Conservation (phyloP, 2,329 filamentous ascomycete genomes). For the Arthrocladium fulminans region DNA sequence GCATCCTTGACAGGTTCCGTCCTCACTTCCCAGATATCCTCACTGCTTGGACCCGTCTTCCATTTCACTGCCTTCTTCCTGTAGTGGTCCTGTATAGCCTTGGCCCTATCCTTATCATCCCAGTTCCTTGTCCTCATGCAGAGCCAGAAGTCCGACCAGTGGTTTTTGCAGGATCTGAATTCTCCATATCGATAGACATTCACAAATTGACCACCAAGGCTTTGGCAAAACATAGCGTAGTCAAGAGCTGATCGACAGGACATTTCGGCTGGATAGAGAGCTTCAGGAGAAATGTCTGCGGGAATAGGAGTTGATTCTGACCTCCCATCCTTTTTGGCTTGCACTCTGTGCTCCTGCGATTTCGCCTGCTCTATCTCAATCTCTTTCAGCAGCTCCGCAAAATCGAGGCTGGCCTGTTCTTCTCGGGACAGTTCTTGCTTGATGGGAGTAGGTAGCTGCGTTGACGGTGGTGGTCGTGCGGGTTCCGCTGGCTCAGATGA, state of each 20-base stretch:
- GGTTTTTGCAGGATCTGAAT: slow-evolving; percentile 67
- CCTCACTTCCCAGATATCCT: slow-evolving; percentile 81
- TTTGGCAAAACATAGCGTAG: slow-evolving; percentile 87
- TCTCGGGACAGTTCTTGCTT: slow-evolving; percentile 31
- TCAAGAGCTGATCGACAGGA: slow-evolving; percentile 88
- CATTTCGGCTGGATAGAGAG: slow-evolving; percentile 70
- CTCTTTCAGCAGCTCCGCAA: slow-evolving; percentile 45
- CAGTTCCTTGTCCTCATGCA: slow-evolving; percentile 78
- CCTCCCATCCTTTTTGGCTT: slow-evolving; percentile 7
- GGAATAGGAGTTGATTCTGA: slow-evolving; percentile 20
- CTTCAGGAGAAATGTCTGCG: slow-evolving; percentile 47
- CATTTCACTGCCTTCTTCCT: slow-evolving; percentile 58
- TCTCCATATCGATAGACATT: slow-evolving; percentile 80
- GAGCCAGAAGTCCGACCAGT: slow-evolving; percentile 94
- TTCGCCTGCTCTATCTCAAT: slow-evolving; percentile 29
- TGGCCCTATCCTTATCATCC: slow-evolving; percentile 50
- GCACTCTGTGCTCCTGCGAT: slow-evolving; percentile 9
- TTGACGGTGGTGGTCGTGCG: slow-evolving; percentile 7
- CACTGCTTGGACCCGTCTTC: slow-evolving; percentile 63
- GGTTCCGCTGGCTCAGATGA: neutral
- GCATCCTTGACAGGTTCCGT: slow-evolving; percentile 49
- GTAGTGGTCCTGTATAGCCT: slow-evolving; percentile 57
- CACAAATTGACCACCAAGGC: slow-evolving; percentile 77
- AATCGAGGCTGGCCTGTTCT: slow-evolving; percentile 46
- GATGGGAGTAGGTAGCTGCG: slow-evolving; percentile 19